Base-by-base conservation (phyloP, 768 basidiomycete genomes). In the Paxillus rubicundulus region DNA sequence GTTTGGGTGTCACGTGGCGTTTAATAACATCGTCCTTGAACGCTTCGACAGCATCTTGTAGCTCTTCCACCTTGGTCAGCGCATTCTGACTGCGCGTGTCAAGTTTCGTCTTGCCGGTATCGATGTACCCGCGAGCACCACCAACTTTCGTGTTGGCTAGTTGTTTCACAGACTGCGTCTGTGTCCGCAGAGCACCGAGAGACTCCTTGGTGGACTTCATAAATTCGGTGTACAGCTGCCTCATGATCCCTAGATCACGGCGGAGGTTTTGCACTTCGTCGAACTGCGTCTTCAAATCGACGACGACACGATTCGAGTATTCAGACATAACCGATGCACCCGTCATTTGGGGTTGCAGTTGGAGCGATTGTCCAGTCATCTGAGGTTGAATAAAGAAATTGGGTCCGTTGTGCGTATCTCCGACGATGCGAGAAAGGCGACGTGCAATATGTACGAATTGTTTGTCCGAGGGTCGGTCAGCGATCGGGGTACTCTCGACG, bases 251-350 rank as follows among this genome's bases (percentile, higher is more conserved):
- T 7, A 99, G 77, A 64, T 98, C 97, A 1, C 95, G 84, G 12
- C 97, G 87, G 17, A 99, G 77, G 62, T 91, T 90, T 67, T 95
- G 93, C 13, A 98, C 87, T 63, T 97, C 94, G 69, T 96, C 92
- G 64, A 94, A 93, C 65, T 98, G 95, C 3, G 86, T 88, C 69
- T 90, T 89, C 54, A 98, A 79, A 63, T 96, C 92, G 8, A 74
- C 73, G 12, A 92, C 86, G 40, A 94, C 82, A 1, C 88, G 85
- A 37, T 65, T 76, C 12, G 88, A 83, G 63, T 88, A 84, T 45
- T 90, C 86, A 10, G 86, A 87, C 64, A 82, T 68, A 48, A 84
- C 72, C 1, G 89, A 89, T n/a, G 78, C 82, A 4, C 88, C 89
- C 0, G 89, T 90, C 74, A 78, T 77, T 64, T 89, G 88, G 0